A percentile compares a stretch with the other conserved stretches of the same genome.
Evolutionary conservation across 2,329 filamentous ascomycete genomes (phyloP).

Genomic region (Alternaria sp.): DNA sequence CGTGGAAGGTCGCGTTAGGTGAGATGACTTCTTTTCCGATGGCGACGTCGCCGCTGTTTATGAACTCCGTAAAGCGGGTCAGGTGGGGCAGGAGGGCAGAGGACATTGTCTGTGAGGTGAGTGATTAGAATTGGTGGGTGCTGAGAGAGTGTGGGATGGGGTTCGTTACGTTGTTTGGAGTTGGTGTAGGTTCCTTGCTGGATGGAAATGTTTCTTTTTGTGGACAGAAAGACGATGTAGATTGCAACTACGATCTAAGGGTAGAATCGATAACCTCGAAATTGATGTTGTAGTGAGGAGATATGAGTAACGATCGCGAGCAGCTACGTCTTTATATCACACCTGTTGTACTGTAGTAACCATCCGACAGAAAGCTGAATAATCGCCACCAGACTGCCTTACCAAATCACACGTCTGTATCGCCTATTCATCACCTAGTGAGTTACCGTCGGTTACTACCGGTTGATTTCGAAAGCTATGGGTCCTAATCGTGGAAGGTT

Average conservation of each 20-base stretch:
- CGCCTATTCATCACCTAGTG: background rate
- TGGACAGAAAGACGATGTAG: too few species aligned
- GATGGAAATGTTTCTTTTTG: too few species aligned
- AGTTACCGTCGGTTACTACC: background rate
- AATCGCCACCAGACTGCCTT: background rate
- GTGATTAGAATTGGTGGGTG: background rate
- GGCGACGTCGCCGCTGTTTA: background rate
- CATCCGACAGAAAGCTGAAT: background rate
- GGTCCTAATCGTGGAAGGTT: background rate
- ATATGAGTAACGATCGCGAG: background rate
- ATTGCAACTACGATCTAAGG: too few species aligned
- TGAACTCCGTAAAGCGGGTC: background rate
- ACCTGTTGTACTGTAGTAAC: background rate
- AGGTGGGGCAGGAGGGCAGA: background rate
- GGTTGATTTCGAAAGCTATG: background rate
- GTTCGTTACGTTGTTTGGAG: too few species aligned
- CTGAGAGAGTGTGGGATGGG: background rate
- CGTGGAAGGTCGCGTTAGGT: background rate
- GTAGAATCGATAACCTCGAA: too few species aligned
- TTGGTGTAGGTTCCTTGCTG: too few species aligned
- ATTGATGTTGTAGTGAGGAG: too few species aligned
- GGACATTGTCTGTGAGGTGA: background rate
- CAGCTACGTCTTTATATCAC: background rate
- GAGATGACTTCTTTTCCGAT: background rate
- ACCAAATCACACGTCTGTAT: background rate